Evolutionary conservation across 768 basidiomycete genomes (phyloP).

Genomic region (Auriscalpium microsporum): DNA sequence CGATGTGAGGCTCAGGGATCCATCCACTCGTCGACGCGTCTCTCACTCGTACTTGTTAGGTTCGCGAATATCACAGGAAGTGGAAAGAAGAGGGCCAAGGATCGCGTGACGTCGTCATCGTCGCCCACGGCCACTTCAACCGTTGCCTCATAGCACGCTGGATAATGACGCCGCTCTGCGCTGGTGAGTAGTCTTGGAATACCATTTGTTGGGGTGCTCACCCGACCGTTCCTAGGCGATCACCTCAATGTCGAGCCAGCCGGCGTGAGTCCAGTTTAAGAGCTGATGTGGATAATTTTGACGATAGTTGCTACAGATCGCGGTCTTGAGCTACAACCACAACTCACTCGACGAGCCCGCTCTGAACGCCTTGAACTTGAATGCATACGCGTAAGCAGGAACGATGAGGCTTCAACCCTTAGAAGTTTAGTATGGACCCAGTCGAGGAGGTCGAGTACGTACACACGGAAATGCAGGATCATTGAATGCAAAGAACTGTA

Average conservation of each 20-base stretch:
- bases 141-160: slow-evolving; percentile 75
- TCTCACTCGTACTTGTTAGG: slow-evolving; percentile 28
- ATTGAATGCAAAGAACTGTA: not conserved
- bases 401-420: not conserved
- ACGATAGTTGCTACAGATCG: slow-evolving; percentile 40
- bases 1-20: slow-evolving; percentile 37
- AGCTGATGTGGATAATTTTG: slow-evolving; percentile 1
- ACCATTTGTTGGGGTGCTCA: too few relatives aligned
- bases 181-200: slow-evolving; percentile 31
- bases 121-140: slow-evolving; percentile 85
- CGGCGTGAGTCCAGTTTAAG: slow-evolving; percentile 7
- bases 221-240: not conserved
- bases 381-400: slow-evolving; percentile 1
- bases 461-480: not conserved
- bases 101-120: slow-evolving; percentile 75
- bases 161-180: slow-evolving; percentile 57
- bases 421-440: not conserved
- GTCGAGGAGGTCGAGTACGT: not conserved
- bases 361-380: slow-evolving; percentile 64
- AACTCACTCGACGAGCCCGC: slow-evolving; percentile 68
- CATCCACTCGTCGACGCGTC: not conserved
- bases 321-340: slow-evolving; percentile 81
- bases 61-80: slow-evolving; percentile 62
- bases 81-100: slow-evolving; percentile 61
- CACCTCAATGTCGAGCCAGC: slow-evolving; percentile 12